Evolutionary conservation across 2,329 filamentous ascomycete species (phyloP).

Genomic region (Xylariaceae sp.): DNA sequence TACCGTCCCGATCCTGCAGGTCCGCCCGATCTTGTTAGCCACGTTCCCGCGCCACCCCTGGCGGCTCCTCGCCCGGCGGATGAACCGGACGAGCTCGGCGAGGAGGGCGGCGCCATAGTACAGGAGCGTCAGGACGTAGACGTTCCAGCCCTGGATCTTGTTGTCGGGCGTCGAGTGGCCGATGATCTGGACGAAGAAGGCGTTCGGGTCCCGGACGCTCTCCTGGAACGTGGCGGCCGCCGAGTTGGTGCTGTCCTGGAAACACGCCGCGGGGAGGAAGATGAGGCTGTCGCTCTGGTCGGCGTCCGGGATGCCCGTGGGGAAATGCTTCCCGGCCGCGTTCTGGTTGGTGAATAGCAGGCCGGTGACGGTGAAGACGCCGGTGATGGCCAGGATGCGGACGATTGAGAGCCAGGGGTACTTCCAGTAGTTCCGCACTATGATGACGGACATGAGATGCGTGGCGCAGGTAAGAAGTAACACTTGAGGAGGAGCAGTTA

Average conservation of each 20-base stretch:
- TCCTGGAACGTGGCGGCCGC: constrained; percentile 13
- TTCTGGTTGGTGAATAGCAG: constrained; percentile 31
- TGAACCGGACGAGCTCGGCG: constrained; percentile 19
- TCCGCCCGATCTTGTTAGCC: constrained; percentile 5
- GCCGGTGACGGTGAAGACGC: constrained; percentile 30
- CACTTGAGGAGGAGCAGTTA: constrained; percentile 8
- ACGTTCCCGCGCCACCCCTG: constrained; percentile 16
- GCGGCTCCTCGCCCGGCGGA: constrained; percentile 17
- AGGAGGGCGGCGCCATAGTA: constrained; percentile 23
- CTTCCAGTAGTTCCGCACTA: constrained; percentile 33
- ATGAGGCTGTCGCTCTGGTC: constrained; percentile 20
- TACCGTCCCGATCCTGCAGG: constrained; percentile 5
- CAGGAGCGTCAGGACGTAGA: constrained; percentile 22
- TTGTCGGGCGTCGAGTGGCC: constrained; percentile 16
- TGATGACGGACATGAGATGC: constrained; percentile 31
- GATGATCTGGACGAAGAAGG: constrained; percentile 18
- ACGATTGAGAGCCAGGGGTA: constrained; percentile 26
- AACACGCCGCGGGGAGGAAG: constrained; percentile 31
- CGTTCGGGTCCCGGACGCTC: constrained; percentile 9
- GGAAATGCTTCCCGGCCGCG: constrained; percentile 20
- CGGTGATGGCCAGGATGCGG: constrained; percentile 27
- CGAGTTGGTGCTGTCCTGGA: constrained; percentile 19
- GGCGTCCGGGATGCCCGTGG: constrained; percentile 24
- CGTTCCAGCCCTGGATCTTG: constrained; percentile 24
- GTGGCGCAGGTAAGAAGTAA: constrained; percentile 34